phyloP scores from a whole-genome alignment of 2,329 filamentous ascomycete genomes.

The Chalaropsis thielavioides region DNA sequence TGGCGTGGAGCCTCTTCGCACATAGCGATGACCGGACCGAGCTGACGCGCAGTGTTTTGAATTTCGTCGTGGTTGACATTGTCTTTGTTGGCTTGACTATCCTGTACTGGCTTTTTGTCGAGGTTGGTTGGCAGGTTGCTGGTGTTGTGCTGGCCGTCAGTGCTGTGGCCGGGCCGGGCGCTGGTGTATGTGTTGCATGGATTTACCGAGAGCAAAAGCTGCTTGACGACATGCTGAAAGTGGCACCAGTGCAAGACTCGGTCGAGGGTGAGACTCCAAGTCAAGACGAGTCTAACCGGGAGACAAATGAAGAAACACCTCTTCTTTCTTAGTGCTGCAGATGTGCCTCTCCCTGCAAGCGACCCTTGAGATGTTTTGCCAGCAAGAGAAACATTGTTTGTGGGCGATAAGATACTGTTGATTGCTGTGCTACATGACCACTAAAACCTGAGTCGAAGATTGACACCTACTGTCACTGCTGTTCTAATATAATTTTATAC shows the following conservation, averaged over 20 bases:
- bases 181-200: constrained; percentile 28
- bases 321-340: constrained; percentile 20
- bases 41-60: constrained; percentile 34
- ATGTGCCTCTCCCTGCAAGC: background rate
- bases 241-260: background rate
- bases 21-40: constrained; percentile 32
- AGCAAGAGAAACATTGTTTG: background rate
- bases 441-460: background rate
- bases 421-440: background rate
- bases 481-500: background rate
- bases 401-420: background rate
- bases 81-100: constrained; percentile 34
- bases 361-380: background rate
- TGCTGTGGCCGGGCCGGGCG: constrained; percentile 27
- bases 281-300: constrained; percentile 3
- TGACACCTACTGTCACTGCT: background rate
- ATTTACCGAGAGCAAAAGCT: constrained; percentile 25
- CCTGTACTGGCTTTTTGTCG: constrained; percentile 39
- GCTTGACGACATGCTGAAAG: constrained; percentile 5
- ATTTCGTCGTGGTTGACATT: constrained; percentile 34
- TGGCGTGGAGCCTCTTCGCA: constrained; percentile 29
- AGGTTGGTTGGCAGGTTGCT: constrained; percentile 32
- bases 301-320: constrained; percentile 25
- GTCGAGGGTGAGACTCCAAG: background rate
- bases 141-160: constrained; percentile 24